phyloP scores from a whole-genome alignment of 2,329 filamentous ascomycete genomes.

The Paraphoma sp. region DNA sequence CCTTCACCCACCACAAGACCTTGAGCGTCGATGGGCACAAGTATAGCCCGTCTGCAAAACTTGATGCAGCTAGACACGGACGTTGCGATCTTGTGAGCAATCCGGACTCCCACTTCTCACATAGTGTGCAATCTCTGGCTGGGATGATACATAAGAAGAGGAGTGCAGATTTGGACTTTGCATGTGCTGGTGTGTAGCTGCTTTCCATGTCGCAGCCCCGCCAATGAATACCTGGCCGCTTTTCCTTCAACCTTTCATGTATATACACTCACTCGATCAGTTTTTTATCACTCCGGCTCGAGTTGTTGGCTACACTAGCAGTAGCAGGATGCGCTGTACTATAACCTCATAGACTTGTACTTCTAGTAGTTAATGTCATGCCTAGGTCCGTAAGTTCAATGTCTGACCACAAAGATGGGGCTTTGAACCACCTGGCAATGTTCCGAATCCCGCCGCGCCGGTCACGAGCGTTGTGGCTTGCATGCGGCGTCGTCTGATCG shows the following conservation, averaged over 20 bases:
- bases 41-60: constrained; percentile 15
- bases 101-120: background rate
- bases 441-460: background rate
- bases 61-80: constrained; percentile 12
- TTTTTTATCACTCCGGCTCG: background rate
- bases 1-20: constrained; percentile 16
- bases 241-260: background rate
- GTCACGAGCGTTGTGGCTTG: background rate
- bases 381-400: background rate
- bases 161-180: background rate
- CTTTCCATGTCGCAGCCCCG: background rate
- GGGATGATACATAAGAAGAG: background rate
- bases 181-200: background rate
- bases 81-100: constrained; percentile 8
- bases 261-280: background rate
- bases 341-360: background rate
- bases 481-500: background rate
- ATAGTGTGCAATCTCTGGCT: background rate
- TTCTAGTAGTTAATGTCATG: background rate
- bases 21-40: constrained; percentile 26
- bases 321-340: too few species aligned
- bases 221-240: too few species aligned
- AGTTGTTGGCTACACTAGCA: too few species aligned
- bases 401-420: background rate
- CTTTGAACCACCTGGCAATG: background rate